phyloP scores from a whole-genome alignment of 148 eudicot species.

The Polygonum maritimum region DNA sequence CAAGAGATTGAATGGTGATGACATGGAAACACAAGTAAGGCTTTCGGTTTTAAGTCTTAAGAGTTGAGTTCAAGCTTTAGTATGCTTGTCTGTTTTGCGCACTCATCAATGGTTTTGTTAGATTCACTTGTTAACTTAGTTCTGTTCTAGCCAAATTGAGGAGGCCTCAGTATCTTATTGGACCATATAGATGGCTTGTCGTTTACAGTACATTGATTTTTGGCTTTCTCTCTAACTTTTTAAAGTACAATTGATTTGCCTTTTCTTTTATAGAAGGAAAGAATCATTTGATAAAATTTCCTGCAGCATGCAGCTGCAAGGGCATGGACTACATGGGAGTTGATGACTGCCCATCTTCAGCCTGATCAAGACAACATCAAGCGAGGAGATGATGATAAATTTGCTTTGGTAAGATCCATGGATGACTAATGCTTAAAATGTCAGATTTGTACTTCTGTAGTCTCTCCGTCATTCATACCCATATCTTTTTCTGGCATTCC shows the following conservation, averaged over 20 bases:
- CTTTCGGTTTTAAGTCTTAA: background rate
- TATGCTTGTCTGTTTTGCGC: background rate
- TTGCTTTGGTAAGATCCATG: conserved; percentile 60
- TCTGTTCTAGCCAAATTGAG: background rate
- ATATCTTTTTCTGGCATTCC: background rate
- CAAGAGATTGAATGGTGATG: conserved; percentile 79
- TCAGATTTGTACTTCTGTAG: background rate
- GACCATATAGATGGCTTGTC: background rate
- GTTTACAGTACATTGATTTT: background rate
- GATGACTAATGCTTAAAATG: background rate
- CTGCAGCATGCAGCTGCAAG: conserved; percentile 73
- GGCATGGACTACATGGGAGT: conserved; percentile 98
- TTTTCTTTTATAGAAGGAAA: background rate
- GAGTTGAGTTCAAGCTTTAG: background rate
- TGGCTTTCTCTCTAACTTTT: background rate
- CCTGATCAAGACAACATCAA: conserved; percentile 74
- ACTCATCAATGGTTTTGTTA: background rate
- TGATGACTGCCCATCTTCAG: conserved; percentile 86
- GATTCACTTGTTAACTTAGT: background rate
- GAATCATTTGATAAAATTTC: background rate
- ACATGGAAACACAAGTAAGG: conserved; percentile 70
- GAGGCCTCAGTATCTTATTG: background rate
- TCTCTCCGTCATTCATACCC: background rate
- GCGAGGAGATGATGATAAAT: conserved; percentile 74
- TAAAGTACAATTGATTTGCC: background rate